These are phyloP conservation scores for Saturnispora diversa DNA, from an alignment of 805 yeast species.

Conservation along the genomic window DNA sequence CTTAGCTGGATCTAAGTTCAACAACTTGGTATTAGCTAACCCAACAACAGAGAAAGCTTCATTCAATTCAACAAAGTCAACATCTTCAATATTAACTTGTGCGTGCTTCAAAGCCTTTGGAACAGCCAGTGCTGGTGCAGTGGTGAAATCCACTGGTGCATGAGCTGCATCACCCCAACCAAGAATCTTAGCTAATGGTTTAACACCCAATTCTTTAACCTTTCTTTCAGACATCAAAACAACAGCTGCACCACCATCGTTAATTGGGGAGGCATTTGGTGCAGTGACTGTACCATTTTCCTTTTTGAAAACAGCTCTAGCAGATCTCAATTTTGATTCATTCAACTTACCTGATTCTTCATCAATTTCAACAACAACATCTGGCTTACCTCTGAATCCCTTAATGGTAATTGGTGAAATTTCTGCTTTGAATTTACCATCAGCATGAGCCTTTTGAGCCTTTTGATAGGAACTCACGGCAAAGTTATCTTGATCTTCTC, in stretches of 20 bases:
- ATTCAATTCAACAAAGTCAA: constrained; percentile 91
- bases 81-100: constrained; percentile 49
- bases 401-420: constrained; percentile 82
- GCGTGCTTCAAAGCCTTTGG: constrained; percentile 95
- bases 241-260: constrained; percentile 97
- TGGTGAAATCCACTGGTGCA: constrained; percentile 89
- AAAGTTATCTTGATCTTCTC: constrained; percentile 84
- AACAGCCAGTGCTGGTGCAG: constrained; percentile 90
- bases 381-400: constrained; percentile 89
- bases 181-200: constrained; percentile 78
- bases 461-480: constrained; percentile 80
- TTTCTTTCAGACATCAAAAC: constrained; percentile 78
- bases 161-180: constrained; percentile 99
- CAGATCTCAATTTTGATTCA: constrained; percentile 65
- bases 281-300: constrained; percentile 96
- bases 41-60: constrained; percentile 98
- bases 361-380: constrained; percentile 59
- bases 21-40: constrained; percentile 71
- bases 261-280: constrained; percentile 91
- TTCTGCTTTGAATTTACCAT: constrained; percentile 76
- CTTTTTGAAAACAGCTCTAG: constrained; percentile 91
- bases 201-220: constrained; percentile 76
- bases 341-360: constrained; percentile 79
- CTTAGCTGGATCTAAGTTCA: constrained; percentile 54
- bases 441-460: constrained; percentile 72